Percentiles rank a stretch among this genome's conserved stretches.
Evolutionary conservation across 108 stramenopile species (phyloP).

Genomic region (Cyclotella baltica): DNA sequence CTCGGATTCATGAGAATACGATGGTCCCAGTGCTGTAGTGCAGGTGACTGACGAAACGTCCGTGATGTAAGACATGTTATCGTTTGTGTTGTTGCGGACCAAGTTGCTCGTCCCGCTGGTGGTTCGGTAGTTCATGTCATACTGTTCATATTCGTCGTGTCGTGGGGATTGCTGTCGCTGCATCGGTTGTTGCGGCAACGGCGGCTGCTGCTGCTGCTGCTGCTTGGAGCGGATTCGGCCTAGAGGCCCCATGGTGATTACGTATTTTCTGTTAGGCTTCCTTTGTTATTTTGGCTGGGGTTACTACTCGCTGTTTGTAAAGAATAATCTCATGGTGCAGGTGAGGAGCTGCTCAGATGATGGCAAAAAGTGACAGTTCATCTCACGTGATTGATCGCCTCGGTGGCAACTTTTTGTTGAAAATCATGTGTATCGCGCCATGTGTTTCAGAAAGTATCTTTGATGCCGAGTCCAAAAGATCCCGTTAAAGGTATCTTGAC

Average conservation of each 20-base stretch:
- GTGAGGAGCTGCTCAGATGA: not conserved
- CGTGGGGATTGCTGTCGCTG: too few relatives aligned
- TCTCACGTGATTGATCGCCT: too few relatives aligned
- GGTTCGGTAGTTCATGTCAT: not conserved
- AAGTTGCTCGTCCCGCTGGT: not conserved
- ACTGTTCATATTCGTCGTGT: not conserved
- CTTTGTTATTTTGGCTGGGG: not conserved
- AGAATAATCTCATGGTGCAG: not conserved
- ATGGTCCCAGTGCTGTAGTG: slow-evolving; percentile 31
- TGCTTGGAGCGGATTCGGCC: slow-evolving; percentile 22
- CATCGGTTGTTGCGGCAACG: too few relatives aligned
- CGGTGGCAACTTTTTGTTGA: too few relatives aligned
- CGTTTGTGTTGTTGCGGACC: not conserved
- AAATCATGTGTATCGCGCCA: slow-evolving; percentile 8
- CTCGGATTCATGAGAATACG: slow-evolving; percentile 24
- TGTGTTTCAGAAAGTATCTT: slow-evolving; percentile 1
- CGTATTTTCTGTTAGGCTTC: too few relatives aligned
- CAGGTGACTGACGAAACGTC: slow-evolving; percentile 51
- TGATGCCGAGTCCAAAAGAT: not conserved
- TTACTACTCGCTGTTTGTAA: not conserved
- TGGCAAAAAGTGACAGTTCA: too few relatives aligned
- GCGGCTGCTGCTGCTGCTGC: not conserved
- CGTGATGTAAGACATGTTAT: slow-evolving; percentile 42
- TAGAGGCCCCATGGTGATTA: slow-evolving; percentile 30
- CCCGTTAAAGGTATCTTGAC: too few relatives aligned